Evolutionary conservation across 1,139 yeast genomes (phyloP), one percentile per base, ranked within the genome.

Genomic region (Candida frijolesensis): DNA sequence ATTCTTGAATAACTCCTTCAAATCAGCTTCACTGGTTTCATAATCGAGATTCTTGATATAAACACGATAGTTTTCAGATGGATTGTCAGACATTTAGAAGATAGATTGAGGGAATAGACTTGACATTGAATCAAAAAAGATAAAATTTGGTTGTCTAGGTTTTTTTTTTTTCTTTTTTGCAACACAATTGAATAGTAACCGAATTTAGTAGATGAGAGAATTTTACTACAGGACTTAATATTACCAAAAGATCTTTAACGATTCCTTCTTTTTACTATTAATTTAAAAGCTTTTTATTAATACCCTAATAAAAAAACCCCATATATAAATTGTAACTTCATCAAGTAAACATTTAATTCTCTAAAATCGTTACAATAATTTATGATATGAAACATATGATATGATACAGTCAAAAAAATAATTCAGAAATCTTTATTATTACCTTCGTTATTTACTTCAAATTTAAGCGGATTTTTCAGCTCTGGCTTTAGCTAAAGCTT

Each of bases 31-130:
- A 51, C 85, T 66, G 68, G 83, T 81, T 59, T 86, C 94, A 53
- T 79, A 62, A 62, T 83, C 85, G 64, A 94, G 79, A 84, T 94
- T 91, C 83, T 94, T 94, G 66, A 89, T 90, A 76, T 88, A 94
- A 59, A 94, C 87, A 75, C 59, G 50, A 32, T 47, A 35, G 37
- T 47, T 50, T 6, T 51, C 44, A 8, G 48, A 41, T 37, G 51
- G 38, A 34, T 43, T 39, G 4, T 47, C 29, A 18, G 44, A 25
- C 42, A 37, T 43, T 19, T 4, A n/a, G 12, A 11, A 15, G 18
- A 22, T 22, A 2, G 30, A 22, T 38, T 38, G 27, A 8, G 6
- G 2, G 29, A 25, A 8, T 22, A 1, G 8, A 9, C 16, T 22
- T 22, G 32, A 38, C 15, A 4, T n/a, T 14, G 19, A 34, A 34